Percentiles rank a stretch among this genome's conserved stretches.
phyloP scores from a whole-genome alignment of 805 yeast genomes.

The Saccharomycopsis schoenii region DNA sequence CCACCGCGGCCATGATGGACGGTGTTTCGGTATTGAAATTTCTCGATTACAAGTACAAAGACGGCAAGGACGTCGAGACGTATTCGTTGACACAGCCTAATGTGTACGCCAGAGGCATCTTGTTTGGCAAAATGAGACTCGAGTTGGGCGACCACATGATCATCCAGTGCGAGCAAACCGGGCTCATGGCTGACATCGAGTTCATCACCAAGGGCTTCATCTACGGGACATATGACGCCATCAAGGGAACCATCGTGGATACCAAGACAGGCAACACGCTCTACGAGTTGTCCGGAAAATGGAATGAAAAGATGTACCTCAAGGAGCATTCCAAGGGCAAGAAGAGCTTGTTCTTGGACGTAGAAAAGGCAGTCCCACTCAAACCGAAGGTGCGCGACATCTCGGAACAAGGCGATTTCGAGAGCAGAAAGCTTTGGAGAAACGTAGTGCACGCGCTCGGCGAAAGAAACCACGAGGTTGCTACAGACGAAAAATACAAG shows the following conservation, averaged over 20 bases:
- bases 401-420: slow-evolving; percentile 69
- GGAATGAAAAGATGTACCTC: slow-evolving; percentile 81
- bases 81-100: slow-evolving; percentile 92
- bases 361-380: slow-evolving; percentile 40
- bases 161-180: slow-evolving; percentile 52
- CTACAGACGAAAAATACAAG: slow-evolving; percentile 80
- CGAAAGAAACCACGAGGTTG: slow-evolving; percentile 64
- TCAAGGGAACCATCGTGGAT: slow-evolving; percentile 62
- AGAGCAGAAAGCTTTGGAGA: slow-evolving; percentile 77
- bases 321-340: slow-evolving; percentile 41
- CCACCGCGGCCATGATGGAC: slow-evolving; percentile 96
- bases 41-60: slow-evolving; percentile 42
- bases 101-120: slow-evolving; percentile 85
- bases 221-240: slow-evolving; percentile 83
- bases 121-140: slow-evolving; percentile 80
- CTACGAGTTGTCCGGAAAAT: slow-evolving; percentile 74
- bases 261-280: slow-evolving; percentile 45
- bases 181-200: slow-evolving; percentile 70
- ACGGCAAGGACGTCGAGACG: slow-evolving; percentile 39
- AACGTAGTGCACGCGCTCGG: slow-evolving; percentile 77
- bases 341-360: slow-evolving; percentile 48
- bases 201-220: slow-evolving; percentile 93
- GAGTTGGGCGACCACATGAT: slow-evolving; percentile 89
- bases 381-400: slow-evolving; percentile 71
- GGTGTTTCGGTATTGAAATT: slow-evolving; percentile 70